Conservation (phyloP, 352 stramenopile genomes). For the Globisporangium barbulae region DNA sequence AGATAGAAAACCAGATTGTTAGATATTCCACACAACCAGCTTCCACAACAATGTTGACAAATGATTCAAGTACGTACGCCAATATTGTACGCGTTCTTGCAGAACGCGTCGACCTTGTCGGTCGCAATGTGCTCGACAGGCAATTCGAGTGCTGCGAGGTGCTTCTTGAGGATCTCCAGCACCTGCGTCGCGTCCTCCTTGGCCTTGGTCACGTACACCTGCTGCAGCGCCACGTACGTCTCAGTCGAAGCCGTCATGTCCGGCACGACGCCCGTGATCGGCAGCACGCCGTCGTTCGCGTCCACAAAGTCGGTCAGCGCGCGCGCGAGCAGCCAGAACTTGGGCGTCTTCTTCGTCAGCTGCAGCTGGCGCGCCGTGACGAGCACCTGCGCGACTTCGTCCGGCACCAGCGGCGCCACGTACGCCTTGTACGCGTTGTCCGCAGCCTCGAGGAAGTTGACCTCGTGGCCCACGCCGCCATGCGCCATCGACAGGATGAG, state of each 20-base stretch:
- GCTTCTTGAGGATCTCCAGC: conserved; percentile 28
- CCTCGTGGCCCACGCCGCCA: conserved; percentile 65
- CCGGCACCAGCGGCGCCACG: conserved; percentile 65
- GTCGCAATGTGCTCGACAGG: conserved; percentile 33
- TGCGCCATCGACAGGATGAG: conserved; percentile 58
- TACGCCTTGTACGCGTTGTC: conserved; percentile 94
- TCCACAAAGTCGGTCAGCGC: conserved; percentile 78
- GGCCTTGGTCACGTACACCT: conserved; percentile 91
- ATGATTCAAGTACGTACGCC: conserved; percentile 27
- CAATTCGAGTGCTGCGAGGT: conserved; percentile 28
- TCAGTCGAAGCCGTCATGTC: conserved; percentile 97
- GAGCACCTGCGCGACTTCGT: conserved; percentile 75
- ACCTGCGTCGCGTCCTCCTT: conserved; percentile 60
- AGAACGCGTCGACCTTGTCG: conserved; percentile 88
- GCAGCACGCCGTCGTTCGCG: conserved; percentile 56
- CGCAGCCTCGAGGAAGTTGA: conserved; percentile 96
- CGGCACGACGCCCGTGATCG: conserved; percentile 91
- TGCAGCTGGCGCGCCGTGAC: conserved; percentile 28
- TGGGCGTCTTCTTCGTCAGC: conserved; percentile 37
- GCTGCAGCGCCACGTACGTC: conserved; percentile 93
- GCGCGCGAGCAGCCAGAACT: conserved; percentile 83
- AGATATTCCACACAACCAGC: neutral
- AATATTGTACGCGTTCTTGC: conserved; percentile 91
- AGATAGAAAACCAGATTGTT: neutral
- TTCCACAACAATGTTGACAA: neutral